phyloP scores from a whole-genome alignment of 805 yeast species.

The Dipodascus geniculatus region DNA sequence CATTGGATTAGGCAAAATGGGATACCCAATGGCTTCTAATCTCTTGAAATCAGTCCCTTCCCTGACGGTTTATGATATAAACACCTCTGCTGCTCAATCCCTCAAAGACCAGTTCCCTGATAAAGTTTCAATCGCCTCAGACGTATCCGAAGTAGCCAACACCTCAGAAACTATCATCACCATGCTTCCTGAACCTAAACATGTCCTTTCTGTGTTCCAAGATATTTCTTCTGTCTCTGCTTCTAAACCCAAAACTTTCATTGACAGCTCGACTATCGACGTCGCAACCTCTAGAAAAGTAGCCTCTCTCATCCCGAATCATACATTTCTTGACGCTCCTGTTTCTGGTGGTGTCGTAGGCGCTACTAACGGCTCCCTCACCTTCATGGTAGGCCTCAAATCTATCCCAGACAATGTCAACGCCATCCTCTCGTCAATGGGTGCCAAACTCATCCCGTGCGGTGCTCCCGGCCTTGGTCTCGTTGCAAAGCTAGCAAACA shows the following conservation, averaged over 20 bases:
- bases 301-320: conserved; percentile 29
- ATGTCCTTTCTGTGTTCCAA: conserved; percentile 32
- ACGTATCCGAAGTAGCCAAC: conserved; percentile 17
- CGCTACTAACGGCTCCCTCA: conserved; percentile 38
- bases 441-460: conserved; percentile 36
- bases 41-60: conserved; percentile 29
- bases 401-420: conserved; percentile 15
- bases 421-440: conserved; percentile 33
- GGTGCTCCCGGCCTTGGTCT: conserved; percentile 42
- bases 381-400: conserved; percentile 39
- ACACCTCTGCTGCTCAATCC: conserved; percentile 17
- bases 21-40: conserved; percentile 43
- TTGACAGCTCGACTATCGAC: conserved; percentile 44
- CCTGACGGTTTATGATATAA: conserved; percentile 35
- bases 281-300: conserved; percentile 34
- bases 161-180: conserved; percentile 29
- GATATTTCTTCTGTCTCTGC: conserved; percentile 18
- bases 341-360: conserved; percentile 48
- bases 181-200: conserved; percentile 45
- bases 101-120: conserved; percentile 17
- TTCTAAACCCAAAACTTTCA: conserved; percentile 21
- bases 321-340: conserved; percentile 38
- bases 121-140: conserved; percentile 12
- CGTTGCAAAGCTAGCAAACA: conserved; percentile 44
- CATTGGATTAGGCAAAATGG: conserved; percentile 49